Conservation (phyloP, 1,284 basidiomycete species). For the Coriolopsis trogii region DNA sequence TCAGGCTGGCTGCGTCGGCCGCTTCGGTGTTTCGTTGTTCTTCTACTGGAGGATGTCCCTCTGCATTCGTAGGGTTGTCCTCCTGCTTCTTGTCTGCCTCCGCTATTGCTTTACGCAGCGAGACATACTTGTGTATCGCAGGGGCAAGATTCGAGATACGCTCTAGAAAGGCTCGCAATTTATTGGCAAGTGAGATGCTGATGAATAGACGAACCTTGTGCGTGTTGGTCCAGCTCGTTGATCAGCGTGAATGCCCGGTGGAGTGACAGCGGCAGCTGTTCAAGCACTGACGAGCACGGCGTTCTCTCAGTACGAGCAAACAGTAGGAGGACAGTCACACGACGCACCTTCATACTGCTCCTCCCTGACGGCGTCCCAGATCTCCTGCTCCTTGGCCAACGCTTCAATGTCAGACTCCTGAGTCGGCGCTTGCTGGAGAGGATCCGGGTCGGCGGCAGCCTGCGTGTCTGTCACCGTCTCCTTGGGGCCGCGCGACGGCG, state of each 20-base stretch:
- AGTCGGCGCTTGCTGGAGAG: constrained; percentile 3
- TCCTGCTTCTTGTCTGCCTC: neutral
- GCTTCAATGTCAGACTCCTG: constrained; percentile 28
- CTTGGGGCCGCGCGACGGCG: neutral
- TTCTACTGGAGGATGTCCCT: neutral
- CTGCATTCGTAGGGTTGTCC: neutral
- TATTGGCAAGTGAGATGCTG: neutral
- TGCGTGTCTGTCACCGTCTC: neutral
- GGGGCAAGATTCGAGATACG: constrained; percentile 26
- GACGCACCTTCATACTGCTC: constrained; percentile 73
- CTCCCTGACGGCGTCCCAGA: constrained; percentile 79
- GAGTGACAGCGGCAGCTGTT: constrained; percentile 85
- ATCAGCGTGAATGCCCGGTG: constrained; percentile 81
- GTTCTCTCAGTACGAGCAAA: neutral
- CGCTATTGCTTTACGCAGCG: constrained; percentile 25
- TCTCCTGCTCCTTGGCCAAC: constrained; percentile 55
- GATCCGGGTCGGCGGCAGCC: neutral
- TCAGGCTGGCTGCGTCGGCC: neutral
- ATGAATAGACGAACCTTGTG: constrained; percentile 51
- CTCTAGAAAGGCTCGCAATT: constrained; percentile 10
- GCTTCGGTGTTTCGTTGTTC: neutral
- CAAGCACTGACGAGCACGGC: constrained; percentile 58
- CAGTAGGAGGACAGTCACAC: constrained; percentile 25
- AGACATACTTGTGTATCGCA: constrained; percentile 30
- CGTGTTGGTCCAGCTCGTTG: constrained; percentile 81